A percentile compares a stretch with the other conserved stretches of the same genome.
Evolutionary conservation across 768 basidiomycete species (phyloP).

Genomic region (Leccinum aurantiacum): DNA sequence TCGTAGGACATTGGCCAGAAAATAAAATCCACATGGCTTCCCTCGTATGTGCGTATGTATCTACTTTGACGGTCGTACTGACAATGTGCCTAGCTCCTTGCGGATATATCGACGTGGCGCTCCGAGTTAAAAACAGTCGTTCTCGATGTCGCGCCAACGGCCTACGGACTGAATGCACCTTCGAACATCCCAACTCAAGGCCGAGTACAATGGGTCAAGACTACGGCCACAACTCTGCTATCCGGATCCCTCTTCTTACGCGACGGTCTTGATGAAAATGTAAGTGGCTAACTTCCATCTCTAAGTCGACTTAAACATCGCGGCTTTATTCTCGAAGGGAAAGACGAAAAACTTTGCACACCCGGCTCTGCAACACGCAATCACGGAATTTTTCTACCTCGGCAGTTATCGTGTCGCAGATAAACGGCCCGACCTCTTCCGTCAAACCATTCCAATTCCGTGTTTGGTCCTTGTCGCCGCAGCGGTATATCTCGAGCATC

Average conservation of each 20-base stretch:
- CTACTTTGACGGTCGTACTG: neutral
- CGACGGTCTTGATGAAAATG: neutral
- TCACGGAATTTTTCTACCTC: neutral
- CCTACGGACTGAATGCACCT: neutral
- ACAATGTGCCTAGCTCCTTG: neutral
- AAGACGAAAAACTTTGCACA: neutral
- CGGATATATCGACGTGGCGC: neutral
- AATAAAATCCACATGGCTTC: neutral
- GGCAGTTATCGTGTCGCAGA: neutral
- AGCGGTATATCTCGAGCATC: neutral
- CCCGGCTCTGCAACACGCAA: neutral
- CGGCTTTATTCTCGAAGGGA: neutral
- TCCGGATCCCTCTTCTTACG: neutral
- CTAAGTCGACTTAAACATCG: neutral
- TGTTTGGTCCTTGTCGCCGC: neutral
- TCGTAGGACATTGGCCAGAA: neutral
- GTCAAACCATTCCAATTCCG: neutral
- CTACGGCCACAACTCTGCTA: neutral
- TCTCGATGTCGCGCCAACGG: neutral
- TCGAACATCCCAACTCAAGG: neutral
- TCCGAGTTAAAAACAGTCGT: neutral
- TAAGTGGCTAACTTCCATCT: neutral
- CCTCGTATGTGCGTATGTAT: neutral
- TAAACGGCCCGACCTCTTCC: neutral
- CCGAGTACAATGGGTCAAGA: neutral